phyloP scores from a whole-genome alignment of 2,329 filamentous ascomycete genomes.

The Talaromyces sp. region DNA sequence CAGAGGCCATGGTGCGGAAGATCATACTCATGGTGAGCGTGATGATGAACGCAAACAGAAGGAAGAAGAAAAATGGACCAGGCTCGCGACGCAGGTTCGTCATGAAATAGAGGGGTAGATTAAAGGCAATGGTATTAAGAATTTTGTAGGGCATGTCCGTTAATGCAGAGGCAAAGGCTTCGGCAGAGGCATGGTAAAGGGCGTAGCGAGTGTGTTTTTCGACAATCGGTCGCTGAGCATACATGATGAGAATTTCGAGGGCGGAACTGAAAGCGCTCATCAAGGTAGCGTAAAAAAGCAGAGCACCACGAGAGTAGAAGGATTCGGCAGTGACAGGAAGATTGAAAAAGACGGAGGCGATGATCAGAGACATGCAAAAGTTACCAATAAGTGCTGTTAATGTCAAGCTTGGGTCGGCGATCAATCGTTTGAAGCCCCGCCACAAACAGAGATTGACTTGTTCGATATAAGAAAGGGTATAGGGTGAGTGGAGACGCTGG shows the following conservation, averaged over 20 bases:
- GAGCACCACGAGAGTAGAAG: conserved; percentile 72
- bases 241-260: conserved; percentile 79
- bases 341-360: conserved; percentile 77
- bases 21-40: conserved; percentile 80
- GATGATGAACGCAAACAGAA: conserved; percentile 66
- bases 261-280: conserved; percentile 79
- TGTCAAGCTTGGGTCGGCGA: conserved; percentile 70
- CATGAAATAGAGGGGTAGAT: conserved; percentile 80
- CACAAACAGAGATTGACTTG: conserved; percentile 75
- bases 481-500: conserved; percentile 65
- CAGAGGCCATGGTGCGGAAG: conserved; percentile 73
- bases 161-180: conserved; percentile 82
- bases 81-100: conserved; percentile 69
- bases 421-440: conserved; percentile 72
- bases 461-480: conserved; percentile 69
- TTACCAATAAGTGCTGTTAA: conserved; percentile 63
- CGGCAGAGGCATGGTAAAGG: conserved; percentile 81
- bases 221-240: conserved; percentile 83
- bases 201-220: conserved; percentile 85
- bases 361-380: conserved; percentile 67
- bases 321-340: conserved; percentile 58
- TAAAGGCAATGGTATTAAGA: conserved; percentile 68
- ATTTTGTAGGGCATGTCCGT: conserved; percentile 82
- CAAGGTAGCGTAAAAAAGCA: conserved; percentile 82
- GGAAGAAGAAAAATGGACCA: conserved; percentile 78